These are phyloP conservation scores for Sarocladium brachiariae DNA, from an alignment of 2,329 filamentous ascomycete genomes.

Conservation along the genomic window DNA sequence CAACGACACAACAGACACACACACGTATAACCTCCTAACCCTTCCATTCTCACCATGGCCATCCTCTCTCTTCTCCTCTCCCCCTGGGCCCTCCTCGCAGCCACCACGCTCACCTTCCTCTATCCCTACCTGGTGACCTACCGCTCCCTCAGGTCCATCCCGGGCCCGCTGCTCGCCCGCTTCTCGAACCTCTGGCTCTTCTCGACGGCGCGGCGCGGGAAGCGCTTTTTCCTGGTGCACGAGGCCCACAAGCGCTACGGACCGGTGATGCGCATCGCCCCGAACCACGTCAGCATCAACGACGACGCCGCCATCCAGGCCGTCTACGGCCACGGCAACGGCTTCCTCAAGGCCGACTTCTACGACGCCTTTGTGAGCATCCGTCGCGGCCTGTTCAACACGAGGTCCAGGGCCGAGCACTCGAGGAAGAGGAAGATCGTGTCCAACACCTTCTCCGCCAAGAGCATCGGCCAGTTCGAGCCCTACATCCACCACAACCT, in stretches of 20 bases:
- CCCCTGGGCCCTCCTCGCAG: constrained; percentile 33
- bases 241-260: constrained; percentile 68
- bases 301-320: constrained; percentile 69
- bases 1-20: too few relatives aligned
- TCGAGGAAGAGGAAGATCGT: constrained; percentile 85
- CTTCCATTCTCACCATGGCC: constrained; percentile 23
- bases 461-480: constrained; percentile 77
- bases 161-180: constrained; percentile 53
- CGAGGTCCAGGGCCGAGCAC: constrained; percentile 73
- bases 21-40: too few relatives aligned
- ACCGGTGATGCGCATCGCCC: constrained; percentile 75
- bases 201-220: constrained; percentile 55
- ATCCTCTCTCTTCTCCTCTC: constrained; percentile 27
- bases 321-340: constrained; percentile 76
- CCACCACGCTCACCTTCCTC: constrained; percentile 18
- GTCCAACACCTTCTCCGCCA: constrained; percentile 78
- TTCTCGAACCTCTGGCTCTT: constrained; percentile 81
- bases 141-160: constrained; percentile 44
- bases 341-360: constrained; percentile 72
- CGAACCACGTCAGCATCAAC: constrained; percentile 75
- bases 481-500: constrained; percentile 81
- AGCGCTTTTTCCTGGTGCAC: constrained; percentile 59
- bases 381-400: constrained; percentile 81
- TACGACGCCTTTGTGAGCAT: constrained; percentile 92
- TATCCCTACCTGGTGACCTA: constrained; percentile 54